Evolutionary conservation across 202 grass and related monocot species (phyloP), one percentile per base, ranked within the genome.

Genomic region (Miscanthus sacchariflorus): DNA sequence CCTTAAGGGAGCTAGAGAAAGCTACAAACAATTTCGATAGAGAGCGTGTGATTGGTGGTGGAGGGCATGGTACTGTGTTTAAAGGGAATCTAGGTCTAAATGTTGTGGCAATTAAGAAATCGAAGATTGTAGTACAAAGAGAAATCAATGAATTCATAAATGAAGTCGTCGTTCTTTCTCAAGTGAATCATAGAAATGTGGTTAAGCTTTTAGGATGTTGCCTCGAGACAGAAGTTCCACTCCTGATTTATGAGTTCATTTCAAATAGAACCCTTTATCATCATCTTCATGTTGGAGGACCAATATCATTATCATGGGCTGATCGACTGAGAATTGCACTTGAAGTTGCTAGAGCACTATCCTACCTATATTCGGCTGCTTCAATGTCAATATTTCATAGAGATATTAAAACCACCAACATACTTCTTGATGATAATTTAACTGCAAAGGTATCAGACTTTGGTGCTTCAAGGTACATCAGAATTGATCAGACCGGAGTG

Each of bases 131-230:
- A 9, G 65, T 94, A 9, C 87, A 88, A 59, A 87, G 70, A 87
- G 89, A 91, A 81, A 91, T 89, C 1, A 13, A 89, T 48, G 83
- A 94, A 9, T 94, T 94, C 81, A 89, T 94, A 87, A 91, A 94
- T n/a, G 82, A 93, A 50, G 74, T 89, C 61, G 88, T 48, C 6
- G 36, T 91, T 83, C 88, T 93, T 76, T 88, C 88, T 74, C 91
- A 93, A 68, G 76, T 90, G 11, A 93, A 88, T 36, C 81, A 88
- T 27, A 77, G 83, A 35, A 93, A 93, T 78, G 74, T 93, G 25
- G 88, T 93, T 4, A 90, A 87, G 49, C 80, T 93, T 21, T 78
- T 81, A 7, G 88, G 91, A 66, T 91, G 92, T n/a, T 93, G 89
- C 38, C 83, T 89, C 6, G 86, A 91, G 86, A 76, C 83, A 6